Conservation (phyloP, 257 asterid genomes). For the Ligustrum vulgare region DNA sequence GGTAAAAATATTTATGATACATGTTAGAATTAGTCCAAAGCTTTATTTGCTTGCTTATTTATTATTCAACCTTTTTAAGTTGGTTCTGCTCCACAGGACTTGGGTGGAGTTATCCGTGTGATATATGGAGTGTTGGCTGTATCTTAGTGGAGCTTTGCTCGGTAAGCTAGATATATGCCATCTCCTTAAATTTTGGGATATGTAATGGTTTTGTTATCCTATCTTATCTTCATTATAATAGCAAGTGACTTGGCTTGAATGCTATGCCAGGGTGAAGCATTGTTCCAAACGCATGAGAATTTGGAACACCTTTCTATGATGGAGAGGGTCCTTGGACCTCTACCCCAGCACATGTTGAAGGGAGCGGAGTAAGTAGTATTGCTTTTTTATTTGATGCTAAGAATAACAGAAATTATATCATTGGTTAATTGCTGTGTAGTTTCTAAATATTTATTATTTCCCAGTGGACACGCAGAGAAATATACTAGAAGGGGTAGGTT, state of each 20-base stretch:
- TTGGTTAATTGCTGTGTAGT: not conserved
- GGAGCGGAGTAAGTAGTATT: slow-evolving; percentile 61
- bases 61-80: not conserved
- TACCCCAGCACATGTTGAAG: slow-evolving; percentile 79
- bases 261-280: slow-evolving; percentile 64
- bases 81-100: not conserved
- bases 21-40: not conserved
- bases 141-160: slow-evolving; percentile 18
- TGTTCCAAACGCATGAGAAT: slow-evolving; percentile 90
- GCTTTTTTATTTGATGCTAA: no score
- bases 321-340: slow-evolving; percentile 84
- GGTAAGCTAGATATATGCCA: not conserved
- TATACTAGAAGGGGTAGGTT: slow-evolving; percentile 69
- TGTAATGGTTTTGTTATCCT: not conserved
- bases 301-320: slow-evolving; percentile 96
- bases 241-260: not conserved
- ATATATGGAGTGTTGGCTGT: slow-evolving; percentile 22
- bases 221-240: not conserved
- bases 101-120: slow-evolving; percentile 20
- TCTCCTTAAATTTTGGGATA: not conserved
- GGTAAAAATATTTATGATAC: not conserved
- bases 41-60: not conserved
- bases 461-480: slow-evolving; percentile 73
- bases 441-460: not conserved
- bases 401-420: not conserved